These are phyloP conservation scores for Stemphylium lycopersici DNA, from an alignment of 2,329 filamentous ascomycete species.

Conservation along the genomic window DNA sequence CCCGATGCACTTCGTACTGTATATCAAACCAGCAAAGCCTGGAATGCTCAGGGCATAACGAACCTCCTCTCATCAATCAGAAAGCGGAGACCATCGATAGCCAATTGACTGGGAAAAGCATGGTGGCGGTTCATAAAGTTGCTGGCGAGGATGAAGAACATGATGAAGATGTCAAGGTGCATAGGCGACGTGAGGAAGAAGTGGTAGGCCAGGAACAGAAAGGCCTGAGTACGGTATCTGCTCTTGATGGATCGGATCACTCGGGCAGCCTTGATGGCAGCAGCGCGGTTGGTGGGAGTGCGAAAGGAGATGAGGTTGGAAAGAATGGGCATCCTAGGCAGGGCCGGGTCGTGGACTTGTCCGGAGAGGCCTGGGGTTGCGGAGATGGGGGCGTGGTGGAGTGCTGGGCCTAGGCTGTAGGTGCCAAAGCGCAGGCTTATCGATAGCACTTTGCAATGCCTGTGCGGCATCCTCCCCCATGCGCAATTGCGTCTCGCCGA, in stretches of 20 bases:
- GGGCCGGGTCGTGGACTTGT: background rate
- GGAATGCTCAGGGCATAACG: constrained; percentile 26
- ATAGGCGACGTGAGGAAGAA: constrained; percentile 41
- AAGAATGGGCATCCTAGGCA: constrained; percentile 21
- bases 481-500: constrained; percentile 10
- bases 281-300: constrained; percentile 20
- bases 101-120: constrained; percentile 35
- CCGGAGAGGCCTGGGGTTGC: constrained; percentile 6
- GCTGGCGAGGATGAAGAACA: constrained; percentile 45
- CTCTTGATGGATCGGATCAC: constrained; percentile 38
- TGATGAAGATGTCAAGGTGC: constrained; percentile 42
- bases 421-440: constrained; percentile 11
- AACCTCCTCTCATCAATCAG: constrained; percentile 36
- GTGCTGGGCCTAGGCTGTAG: constrained; percentile 9
- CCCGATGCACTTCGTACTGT: background rate
- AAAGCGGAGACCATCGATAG: constrained; percentile 34
- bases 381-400: constrained; percentile 1
- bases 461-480: constrained; percentile 10
- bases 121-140: constrained; percentile 45
- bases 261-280: constrained; percentile 27
- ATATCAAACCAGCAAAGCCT: background rate
- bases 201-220: constrained; percentile 42
- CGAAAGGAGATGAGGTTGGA: constrained; percentile 23
- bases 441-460: constrained; percentile 1
- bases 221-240: constrained; percentile 40